Evolutionary conservation across 208 protist species (phyloP), one percentile per base, ranked within the genome.

Genomic region (Herpetomonas muscarum): DNA sequence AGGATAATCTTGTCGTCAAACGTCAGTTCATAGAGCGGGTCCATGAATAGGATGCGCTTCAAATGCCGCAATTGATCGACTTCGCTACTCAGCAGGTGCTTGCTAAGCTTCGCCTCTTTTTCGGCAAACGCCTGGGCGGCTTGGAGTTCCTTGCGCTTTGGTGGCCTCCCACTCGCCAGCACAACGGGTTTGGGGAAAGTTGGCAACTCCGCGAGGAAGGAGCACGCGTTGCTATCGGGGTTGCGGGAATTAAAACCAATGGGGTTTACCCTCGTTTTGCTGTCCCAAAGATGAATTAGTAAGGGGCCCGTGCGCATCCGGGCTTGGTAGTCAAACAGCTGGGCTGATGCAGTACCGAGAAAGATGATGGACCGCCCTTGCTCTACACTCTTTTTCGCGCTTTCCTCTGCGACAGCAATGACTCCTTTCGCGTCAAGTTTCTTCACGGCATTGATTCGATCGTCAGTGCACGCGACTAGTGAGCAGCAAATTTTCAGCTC

Each of bases 401-500:
- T 30, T 12, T 79, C 76, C 3, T 85, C 64, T 3, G 48, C 56
- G 25, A n/a, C 34, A 10, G 48, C 57, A 37, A 82, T 57, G n/a
- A 84, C 45, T 9, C 74, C 55, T 13, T 67, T 46, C 0, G 58
- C 69, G 19, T 61, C 53, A 2, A 69, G 45, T 24, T 64, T 64
- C n/a, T 19, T 28, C 3, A 76, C 56, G 17, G 37, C 22, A 19
- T 22, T 45, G 12, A 79, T 49, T 13, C 64, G 54, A 34, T 86
- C 75, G 1, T 51, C 61, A 6, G 61, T 45, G 0, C 58, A 63
- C 3, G 68, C 77, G 12, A 81, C 34, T 3, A 87, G 60, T 12
- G 72, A 71, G 47, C 92, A 76, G 42, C 81, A 89, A 17, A 92
- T 31, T 52, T 77, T 87, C 1, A 79, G 10, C 49, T 87, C 85